Percentiles rank a stretch among this genome's conserved stretches.
These are phyloP conservation scores for Phytophthora sp. DNA, from an alignment of 352 stramenopile species.

Conservation along the genomic window DNA sequence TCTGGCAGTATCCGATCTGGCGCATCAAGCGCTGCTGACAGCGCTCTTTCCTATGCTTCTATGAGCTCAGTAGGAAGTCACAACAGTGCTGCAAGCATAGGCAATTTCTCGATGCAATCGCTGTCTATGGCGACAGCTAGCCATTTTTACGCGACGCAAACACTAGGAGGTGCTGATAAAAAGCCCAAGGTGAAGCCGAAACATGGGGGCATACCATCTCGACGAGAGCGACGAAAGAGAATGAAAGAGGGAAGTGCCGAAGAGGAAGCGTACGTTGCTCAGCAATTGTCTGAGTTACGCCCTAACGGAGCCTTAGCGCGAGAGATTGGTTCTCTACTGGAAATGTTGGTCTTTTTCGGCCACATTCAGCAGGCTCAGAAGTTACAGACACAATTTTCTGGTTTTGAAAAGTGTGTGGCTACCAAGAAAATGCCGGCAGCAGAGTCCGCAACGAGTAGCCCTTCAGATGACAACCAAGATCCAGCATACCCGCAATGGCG, in stretches of 20 bases:
- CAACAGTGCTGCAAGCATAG: slow-evolving; percentile 69
- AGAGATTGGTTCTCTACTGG: slow-evolving; percentile 47
- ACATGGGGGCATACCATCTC: slow-evolving; percentile 50
- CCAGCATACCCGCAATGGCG: slow-evolving; percentile 20
- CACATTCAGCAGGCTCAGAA: slow-evolving; percentile 42
- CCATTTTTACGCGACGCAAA: slow-evolving; percentile 76
- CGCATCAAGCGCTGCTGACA: slow-evolving; percentile 57
- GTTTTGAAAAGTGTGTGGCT: slow-evolving; percentile 45
- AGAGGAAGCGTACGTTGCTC: slow-evolving; percentile 65
- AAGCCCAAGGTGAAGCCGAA: slow-evolving; percentile 47
- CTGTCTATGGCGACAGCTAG: slow-evolving; percentile 62
- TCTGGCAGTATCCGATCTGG: slow-evolving; percentile 50
- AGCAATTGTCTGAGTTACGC: slow-evolving; percentile 48
- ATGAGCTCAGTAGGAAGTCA: slow-evolving; percentile 80
- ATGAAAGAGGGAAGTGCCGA: slow-evolving; percentile 77
- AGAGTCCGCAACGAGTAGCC: not conserved
- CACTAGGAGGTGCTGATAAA: slow-evolving; percentile 34
- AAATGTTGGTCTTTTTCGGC: slow-evolving; percentile 64
- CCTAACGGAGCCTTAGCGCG: slow-evolving; percentile 43
- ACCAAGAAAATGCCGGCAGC: slow-evolving; percentile 6
- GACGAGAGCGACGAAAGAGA: slow-evolving; percentile 60
- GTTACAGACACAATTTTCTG: slow-evolving; percentile 48
- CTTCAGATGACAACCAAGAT: not conserved
- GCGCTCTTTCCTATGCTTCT: slow-evolving; percentile 64
- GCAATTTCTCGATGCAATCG: slow-evolving; percentile 73